Base-by-base conservation (phyloP, 2,329 filamentous ascomycete genomes). In the Stagonosporopsis vannaccii region DNA sequence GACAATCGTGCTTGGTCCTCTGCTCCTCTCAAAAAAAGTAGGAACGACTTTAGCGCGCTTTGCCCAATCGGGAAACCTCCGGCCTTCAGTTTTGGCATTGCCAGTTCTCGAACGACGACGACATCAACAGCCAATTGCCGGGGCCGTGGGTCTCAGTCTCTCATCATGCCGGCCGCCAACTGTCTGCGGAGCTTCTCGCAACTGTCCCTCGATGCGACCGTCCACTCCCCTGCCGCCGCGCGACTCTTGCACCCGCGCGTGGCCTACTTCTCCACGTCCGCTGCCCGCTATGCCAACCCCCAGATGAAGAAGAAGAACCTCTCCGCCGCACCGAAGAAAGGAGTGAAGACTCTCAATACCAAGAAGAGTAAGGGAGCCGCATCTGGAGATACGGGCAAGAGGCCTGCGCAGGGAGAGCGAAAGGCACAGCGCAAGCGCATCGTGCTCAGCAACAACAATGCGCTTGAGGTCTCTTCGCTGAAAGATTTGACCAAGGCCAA, bases 381-480 rank as follows among this genome's bases (percentile, higher is more conserved):
- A 32, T 65, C 60, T 12, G 68, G 69, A n/a, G 77, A 79, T n/a
- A 71, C 74, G 13, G 76, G 75, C 23, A 76, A 77, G 76, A 82
- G 86, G 15, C 89, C 90, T 19, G 81, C 81, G 12, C 82, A 86
- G 3, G 94, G 93, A 63, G 93, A 97, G 82, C 87, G 93, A 64
- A 96, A 92, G 79, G 90, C 91, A 25, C 82, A 91, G 73, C 88
- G 92, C 63, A 97, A 96, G 81, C 87, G 91, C 66, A 91, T 99
- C 69, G 87, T 96, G 57, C 86, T 99, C 58, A 94, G 90, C 81
- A 99, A 98, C 79, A 90, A 91, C 76, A 98, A 97, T 78, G 95
- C 95, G 45, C 80, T 97, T 33, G 86, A 89, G 57, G 89, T 98
- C 7, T 73, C 81, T 22, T 90, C 86, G 11, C 81, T 96, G 65